A percentile compares a stretch with the other conserved stretches of the same genome.
Conservation (phyloP, 495 filamentous ascomycete species). For the Aspergillus campestris region DNA sequence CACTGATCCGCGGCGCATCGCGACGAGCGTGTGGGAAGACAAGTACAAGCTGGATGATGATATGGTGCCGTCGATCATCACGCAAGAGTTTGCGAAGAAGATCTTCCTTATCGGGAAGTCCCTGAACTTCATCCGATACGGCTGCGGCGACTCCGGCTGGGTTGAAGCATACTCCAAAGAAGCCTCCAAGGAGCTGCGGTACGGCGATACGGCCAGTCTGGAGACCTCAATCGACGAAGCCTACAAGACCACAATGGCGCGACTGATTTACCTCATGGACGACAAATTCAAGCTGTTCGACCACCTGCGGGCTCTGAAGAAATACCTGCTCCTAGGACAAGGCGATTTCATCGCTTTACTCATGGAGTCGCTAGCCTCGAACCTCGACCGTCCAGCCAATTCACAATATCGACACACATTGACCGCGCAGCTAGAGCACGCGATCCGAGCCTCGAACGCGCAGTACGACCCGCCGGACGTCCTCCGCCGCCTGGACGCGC, state of each 20-base stretch:
- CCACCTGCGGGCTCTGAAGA: constrained; percentile 86
- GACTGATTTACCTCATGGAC: constrained; percentile 89
- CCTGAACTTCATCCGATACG: constrained; percentile 94
- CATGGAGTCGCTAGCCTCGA: constrained; percentile 91
- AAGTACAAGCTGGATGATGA: constrained; percentile 82
- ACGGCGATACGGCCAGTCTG: constrained; percentile 88
- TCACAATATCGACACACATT: constrained; percentile 91
- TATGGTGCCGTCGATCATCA: constrained; percentile 90
- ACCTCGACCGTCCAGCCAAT: constrained; percentile 90
- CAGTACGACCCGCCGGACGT: constrained; percentile 94
- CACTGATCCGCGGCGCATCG: constrained; percentile 53
- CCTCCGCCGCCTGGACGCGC: constrained; percentile 82
- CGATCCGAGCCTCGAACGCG: constrained; percentile 92
- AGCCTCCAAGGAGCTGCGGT: constrained; percentile 82
- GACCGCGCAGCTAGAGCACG: constrained; percentile 94
- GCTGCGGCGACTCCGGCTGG: constrained; percentile 89
- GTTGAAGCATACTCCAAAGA: constrained; percentile 94
- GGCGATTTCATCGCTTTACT: constrained; percentile 96
- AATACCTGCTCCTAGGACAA: constrained; percentile 88
- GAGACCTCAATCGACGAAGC: constrained; percentile 93
- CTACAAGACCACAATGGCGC: constrained; percentile 94
- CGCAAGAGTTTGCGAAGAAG: constrained; percentile 84
- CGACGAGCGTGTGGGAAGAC: constrained; percentile 93
- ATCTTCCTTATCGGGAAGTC: constrained; percentile 97
- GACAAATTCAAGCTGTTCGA: constrained; percentile 90